Evolutionary conservation across 768 basidiomycete genomes (phyloP), one percentile per base, ranked within the genome.

Genomic region (Suillus luteus): DNA sequence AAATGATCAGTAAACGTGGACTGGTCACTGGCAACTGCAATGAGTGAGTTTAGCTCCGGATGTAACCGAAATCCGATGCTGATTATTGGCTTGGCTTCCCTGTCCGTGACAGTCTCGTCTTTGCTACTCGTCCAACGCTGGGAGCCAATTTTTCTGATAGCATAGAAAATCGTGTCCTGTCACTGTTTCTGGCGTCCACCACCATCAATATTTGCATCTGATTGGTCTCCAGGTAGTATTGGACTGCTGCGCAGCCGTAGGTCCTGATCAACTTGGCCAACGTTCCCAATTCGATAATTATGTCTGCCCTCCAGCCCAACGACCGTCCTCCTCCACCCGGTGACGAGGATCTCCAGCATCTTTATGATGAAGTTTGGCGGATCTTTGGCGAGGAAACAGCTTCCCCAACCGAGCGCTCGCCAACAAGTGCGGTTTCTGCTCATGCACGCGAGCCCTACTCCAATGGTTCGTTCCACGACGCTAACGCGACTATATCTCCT

Each of bases 321-420:
- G 64, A 70, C 65, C 79, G 70, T 66, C 72, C 74, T 35, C 74
- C 75, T 17, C 78, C 79, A 8, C 85, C 87, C 4, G 83, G 84
- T 44, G 90, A 91, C 65, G 86, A 86, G 69, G 90, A 91, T 70
- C 81, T 92, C 5, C 87, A 90, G 68, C 81, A 83, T 62, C 82
- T 92, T 51, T 92, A 91, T 74, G 84, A 91, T 66, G 87, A 90
- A 73, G 90, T 92, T 24, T 87, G 88, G 79, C 85, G 84, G 52
- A 85, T 84, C 35, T 92, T 90, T 68, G 75, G 81, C 37, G 86
- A 89, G 59, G 82, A 83, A 68, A 40, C 74, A 3, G 0, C 66
- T 5, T 75, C 82, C 0, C 74, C 76, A 35, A 66, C 74, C 44
- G 72, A 75, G 61, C 75, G 70, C 43, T 63, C 72, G 11, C 67